phyloP scores from a whole-genome alignment of 176 grass and related monocot genomes.

The Oryza australiensis region DNA sequence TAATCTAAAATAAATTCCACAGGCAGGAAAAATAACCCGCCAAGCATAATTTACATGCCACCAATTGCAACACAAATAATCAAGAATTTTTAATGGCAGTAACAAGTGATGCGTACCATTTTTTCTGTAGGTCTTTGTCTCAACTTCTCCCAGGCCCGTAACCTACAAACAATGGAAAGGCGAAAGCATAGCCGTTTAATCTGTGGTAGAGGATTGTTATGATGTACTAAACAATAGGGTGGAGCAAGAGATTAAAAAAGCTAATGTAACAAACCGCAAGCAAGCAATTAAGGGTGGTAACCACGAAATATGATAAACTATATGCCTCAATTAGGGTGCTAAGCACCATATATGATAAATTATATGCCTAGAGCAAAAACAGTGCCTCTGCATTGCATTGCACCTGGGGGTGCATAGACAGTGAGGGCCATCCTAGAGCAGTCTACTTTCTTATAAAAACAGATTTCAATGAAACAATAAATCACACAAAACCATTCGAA shows the following conservation, averaged over 20 bases:
- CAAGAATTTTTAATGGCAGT: background rate
- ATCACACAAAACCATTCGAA: background rate
- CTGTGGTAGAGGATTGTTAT: background rate
- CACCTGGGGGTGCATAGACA: too few species aligned
- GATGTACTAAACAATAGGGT: background rate
- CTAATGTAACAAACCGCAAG: background rate
- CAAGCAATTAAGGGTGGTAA: background rate
- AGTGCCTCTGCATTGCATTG: background rate
- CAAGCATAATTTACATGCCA: background rate
- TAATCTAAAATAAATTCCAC: background rate
- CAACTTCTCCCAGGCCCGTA: constrained; percentile 1
- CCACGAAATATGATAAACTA: background rate
- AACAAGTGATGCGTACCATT: constrained; percentile 42
- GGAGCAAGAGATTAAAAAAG: background rate
- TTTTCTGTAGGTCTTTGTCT: constrained; percentile 5
- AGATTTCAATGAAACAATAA: background rate
- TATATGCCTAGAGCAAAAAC: background rate
- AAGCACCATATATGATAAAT: background rate
- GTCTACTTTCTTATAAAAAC: background rate
- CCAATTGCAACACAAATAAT: background rate
- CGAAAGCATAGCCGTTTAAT: background rate
- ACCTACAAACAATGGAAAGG: background rate
- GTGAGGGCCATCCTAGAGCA: background rate
- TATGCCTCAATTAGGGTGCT: background rate
- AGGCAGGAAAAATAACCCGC: background rate